A percentile compares a stretch with the other conserved stretches of the same genome.
Conservation (phyloP, 768 basidiomycete genomes). For the Tephrocybe rancida region DNA sequence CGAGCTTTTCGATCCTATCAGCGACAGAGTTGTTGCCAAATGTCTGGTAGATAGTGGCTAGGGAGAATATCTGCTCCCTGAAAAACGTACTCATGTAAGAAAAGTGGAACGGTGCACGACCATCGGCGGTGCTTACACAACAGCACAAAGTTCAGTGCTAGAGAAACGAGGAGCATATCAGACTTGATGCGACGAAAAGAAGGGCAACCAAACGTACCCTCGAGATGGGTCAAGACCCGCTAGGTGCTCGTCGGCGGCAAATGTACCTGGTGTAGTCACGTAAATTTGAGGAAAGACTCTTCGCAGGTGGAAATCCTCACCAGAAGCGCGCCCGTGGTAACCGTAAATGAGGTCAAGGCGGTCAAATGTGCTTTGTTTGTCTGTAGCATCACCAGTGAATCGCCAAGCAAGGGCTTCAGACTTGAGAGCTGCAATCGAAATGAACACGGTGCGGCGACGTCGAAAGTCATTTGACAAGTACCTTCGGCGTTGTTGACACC, state of each 20-base stretch:
- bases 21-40: conserved; percentile 45
- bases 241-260: conserved; percentile 43
- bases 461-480: background rate
- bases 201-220: conserved; percentile 26
- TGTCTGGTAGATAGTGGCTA: conserved; percentile 41
- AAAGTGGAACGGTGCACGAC: background rate
- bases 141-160: conserved; percentile 38
- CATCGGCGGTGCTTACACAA: conserved; percentile 30
- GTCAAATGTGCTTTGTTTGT: conserved; percentile 40
- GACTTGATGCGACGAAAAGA: no score
- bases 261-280: conserved; percentile 30
- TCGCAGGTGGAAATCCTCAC: conserved; percentile 13
- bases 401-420: conserved; percentile 45
- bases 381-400: conserved; percentile 39
- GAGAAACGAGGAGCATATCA: conserved; percentile 21
- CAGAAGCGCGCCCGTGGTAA: conserved; percentile 40
- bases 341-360: conserved; percentile 39
- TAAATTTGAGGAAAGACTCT: background rate
- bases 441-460: background rate
- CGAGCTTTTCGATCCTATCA: conserved; percentile 41
- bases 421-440: conserved; percentile 31
- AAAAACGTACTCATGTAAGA: background rate
- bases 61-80: conserved; percentile 46
- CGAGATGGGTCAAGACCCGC: conserved; percentile 44
- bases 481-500: conserved; percentile 45